A percentile compares a stretch with the other conserved stretches of the same genome.
Evolutionary conservation across 140 eudicot genomes (phyloP).

Genomic region (Erigeron philadelphicus): DNA sequence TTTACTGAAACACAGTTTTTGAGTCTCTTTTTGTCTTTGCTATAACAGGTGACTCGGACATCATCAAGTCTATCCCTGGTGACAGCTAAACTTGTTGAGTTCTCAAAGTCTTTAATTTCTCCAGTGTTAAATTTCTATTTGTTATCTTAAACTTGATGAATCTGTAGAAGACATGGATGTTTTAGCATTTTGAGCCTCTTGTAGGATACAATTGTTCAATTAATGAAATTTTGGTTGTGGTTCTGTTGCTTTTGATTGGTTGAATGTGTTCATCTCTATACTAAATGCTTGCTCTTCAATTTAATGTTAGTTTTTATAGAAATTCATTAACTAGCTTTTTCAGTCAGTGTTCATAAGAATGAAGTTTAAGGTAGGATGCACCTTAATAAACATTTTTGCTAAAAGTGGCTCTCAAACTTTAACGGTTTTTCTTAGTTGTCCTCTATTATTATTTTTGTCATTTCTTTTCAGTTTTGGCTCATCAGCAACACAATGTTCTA

Average conservation of each 20-base stretch:
- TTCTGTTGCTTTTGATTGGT: slow-evolving; percentile 15
- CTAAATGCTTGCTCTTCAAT: neutral
- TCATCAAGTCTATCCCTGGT: slow-evolving; percentile 32
- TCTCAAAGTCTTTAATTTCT: slow-evolving; percentile 18
- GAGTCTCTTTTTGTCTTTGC: neutral
- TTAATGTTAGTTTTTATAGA: no score
- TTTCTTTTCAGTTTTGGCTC: no score
- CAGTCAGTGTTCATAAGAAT: no score
- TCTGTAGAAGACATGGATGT: slow-evolving; percentile 29
- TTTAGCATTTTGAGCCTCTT: slow-evolving; percentile 29
- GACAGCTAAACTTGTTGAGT: slow-evolving; percentile 23
- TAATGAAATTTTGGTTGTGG: slow-evolving; percentile 27
- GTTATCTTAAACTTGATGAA: slow-evolving; percentile 28
- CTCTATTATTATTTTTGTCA: no score
- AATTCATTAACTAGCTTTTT: no score
- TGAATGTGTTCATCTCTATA: neutral
- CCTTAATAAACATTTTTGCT: no score
- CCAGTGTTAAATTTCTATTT: slow-evolving; percentile 25
- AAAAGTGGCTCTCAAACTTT: no score
- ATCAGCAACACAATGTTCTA: no score
- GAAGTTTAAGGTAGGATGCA: no score
- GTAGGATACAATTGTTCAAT: slow-evolving; percentile 28
- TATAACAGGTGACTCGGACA: slow-evolving; percentile 35
- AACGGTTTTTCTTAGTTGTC: no score
- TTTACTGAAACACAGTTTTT: neutral